A percentile compares a stretch with the other conserved stretches of the same genome.
These are phyloP conservation scores for Volvox reticuliferus DNA, from an alignment of 139 green algal genomes.

Conservation along the genomic window DNA sequence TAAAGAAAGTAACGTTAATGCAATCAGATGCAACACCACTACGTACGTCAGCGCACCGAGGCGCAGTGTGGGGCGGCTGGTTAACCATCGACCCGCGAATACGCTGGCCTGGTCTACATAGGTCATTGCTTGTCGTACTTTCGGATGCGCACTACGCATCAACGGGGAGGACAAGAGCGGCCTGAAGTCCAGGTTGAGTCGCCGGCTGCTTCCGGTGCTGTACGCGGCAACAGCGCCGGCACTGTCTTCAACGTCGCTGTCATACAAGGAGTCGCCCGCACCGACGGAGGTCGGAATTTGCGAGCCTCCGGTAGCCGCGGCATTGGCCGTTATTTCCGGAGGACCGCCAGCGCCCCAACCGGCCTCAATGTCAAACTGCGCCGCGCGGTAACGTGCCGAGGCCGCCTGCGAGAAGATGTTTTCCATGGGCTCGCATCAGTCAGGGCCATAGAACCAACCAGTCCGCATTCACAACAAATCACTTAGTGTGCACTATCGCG, in stretches of 20 bases:
- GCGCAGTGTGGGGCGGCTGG: conserved; percentile 31
- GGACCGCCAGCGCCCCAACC: conserved; percentile 11
- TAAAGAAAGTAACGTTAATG: conserved; percentile 6
- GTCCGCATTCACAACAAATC: too few relatives aligned
- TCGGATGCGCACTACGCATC: conserved; percentile 33
- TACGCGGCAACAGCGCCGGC: conserved; percentile 6
- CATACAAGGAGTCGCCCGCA: background rate
- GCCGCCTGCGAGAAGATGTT: background rate
- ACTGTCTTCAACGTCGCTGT: conserved; percentile 7
- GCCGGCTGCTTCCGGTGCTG: conserved; percentile 12
- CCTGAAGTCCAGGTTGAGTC: conserved; percentile 34
- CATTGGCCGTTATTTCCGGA: background rate
- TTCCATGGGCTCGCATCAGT: too few relatives aligned
- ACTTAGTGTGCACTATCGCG: too few relatives aligned
- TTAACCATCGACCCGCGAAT: conserved; percentile 12
- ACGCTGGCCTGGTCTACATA: conserved; percentile 31
- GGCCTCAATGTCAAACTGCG: conserved; percentile 24
- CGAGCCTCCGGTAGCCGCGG: background rate
- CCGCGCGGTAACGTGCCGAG: background rate
- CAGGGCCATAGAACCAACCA: too few relatives aligned
- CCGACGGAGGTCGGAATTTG: conserved; percentile 15
- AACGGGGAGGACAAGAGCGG: conserved; percentile 38
- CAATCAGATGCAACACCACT: conserved; percentile 20
- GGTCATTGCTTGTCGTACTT: conserved; percentile 31
- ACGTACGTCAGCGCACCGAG: conserved; percentile 45